Evolutionary conservation across 208 protist species (phyloP), one percentile per base, ranked within the genome.

Genomic region (Jaenimonas drosophilae): DNA sequence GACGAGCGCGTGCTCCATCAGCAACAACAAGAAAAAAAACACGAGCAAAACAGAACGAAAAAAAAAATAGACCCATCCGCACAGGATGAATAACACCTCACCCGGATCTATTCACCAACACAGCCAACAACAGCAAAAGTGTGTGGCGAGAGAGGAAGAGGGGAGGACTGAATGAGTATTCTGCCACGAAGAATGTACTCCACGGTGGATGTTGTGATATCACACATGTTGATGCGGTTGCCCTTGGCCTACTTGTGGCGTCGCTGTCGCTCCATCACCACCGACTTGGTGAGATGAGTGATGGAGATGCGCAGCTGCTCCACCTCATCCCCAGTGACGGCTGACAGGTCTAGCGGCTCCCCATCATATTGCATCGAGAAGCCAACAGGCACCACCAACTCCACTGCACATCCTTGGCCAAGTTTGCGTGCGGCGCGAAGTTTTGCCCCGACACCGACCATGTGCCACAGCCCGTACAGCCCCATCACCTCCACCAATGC

Each of bases 341-440:
- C n/a, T n/a, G n/a, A n/a, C n/a, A n/a, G n/a, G n/a, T n/a, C 36
- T 29, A 82, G 65, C 1, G 74, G 68, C 51, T 82, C 74, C 5
- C 74, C 74, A 29, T 82, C 74, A 54, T 70, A 74, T 62, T 82
- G 68, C 68, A 82, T 76, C 26, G 64, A 59, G 40, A 64, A 66
- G 54, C 70, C 4, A 12, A 61, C 68, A 1, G 74, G 68, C 0
- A 64, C 54, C 39, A 52, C 54, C 26, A 82, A 54, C n/a, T 55
- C 45, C 9, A 82, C 17, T 6, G 51, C 25, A 11, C 24, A 33
- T 9, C 64, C 58, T 42, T 82, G 74, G 0, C 58, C 68, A 0
- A 82, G 27, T 49, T 77, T 76, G 9, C 2, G 30, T 2, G 57
- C 68, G 11, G 53, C 57, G 0, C 61, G 64, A 20, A 64, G 62